Percentiles rank a stretch among this genome's conserved stretches.
Evolutionary conservation across 2,329 filamentous ascomycete genomes (phyloP).

Genomic region (Coccinonectria pachysandricola): DNA sequence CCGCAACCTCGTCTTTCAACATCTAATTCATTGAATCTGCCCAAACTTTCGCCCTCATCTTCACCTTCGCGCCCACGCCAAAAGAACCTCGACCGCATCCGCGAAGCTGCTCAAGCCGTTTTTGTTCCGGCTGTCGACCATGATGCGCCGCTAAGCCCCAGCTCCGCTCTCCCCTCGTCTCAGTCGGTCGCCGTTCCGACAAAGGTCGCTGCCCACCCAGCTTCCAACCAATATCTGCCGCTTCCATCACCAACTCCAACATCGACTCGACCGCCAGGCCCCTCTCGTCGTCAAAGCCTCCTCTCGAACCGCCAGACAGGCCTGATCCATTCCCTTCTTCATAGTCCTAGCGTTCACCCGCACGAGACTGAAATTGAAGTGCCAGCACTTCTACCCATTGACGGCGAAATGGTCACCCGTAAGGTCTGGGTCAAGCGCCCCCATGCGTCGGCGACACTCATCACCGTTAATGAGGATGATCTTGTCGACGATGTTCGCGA

Average conservation of each 20-base stretch:
- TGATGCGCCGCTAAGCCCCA: slow-evolving; percentile 17
- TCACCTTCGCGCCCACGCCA: neutral
- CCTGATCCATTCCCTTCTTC: slow-evolving; percentile 23
- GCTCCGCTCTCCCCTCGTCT: slow-evolving; percentile 14
- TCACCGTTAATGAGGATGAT: slow-evolving; percentile 78
- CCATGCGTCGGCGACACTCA: slow-evolving; percentile 73
- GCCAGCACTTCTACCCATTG: slow-evolving; percentile 24
- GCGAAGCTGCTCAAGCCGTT: no score
- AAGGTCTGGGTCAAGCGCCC: slow-evolving; percentile 95
- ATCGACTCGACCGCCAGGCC: slow-evolving; percentile 11
- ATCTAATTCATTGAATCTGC: neutral
- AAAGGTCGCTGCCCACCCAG: no score
- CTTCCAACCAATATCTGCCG: no score
- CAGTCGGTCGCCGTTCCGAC: no score
- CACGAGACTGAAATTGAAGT: slow-evolving; percentile 8
- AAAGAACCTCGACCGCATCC: slow-evolving; percentile 5
- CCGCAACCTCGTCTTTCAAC: neutral
- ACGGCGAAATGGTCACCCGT: slow-evolving; percentile 49
- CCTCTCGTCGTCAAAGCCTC: slow-evolving; percentile 23
- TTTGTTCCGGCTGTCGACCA: slow-evolving; percentile 17
- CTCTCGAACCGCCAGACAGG: slow-evolving; percentile 28
- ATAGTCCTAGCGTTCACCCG: slow-evolving; percentile 12
- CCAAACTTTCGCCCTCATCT: neutral
- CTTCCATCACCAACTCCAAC: slow-evolving; percentile 12
- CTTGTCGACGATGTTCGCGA: slow-evolving; percentile 92